Percentiles rank a stretch among this genome's conserved stretches.
phyloP scores from a whole-genome alignment of 305 asterid species.

The Fraxinus velutina region DNA sequence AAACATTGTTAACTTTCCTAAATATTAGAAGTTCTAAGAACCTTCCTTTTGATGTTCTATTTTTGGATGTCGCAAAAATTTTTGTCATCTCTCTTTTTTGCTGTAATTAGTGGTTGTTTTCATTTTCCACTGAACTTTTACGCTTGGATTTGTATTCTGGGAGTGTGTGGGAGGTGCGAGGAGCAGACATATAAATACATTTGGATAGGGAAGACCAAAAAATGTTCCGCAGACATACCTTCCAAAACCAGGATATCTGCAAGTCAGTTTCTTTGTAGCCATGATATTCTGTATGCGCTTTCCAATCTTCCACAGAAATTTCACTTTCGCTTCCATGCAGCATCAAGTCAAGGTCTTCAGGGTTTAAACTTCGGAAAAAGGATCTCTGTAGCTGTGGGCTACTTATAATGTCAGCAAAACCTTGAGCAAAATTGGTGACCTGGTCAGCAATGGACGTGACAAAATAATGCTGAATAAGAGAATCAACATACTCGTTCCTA shows the following conservation, averaged over 20 bases:
- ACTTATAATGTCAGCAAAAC: constrained; percentile 60
- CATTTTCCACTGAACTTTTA: background rate
- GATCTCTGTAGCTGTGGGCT: constrained; percentile 34
- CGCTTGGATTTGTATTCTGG: background rate
- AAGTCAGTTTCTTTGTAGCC: constrained; percentile 65
- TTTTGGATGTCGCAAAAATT: background rate
- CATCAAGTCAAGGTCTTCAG: constrained; percentile 72
- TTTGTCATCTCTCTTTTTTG: background rate
- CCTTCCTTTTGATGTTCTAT: background rate
- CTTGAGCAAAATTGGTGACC: constrained; percentile 53
- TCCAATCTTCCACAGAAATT: constrained; percentile 84
- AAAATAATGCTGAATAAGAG: constrained; percentile 61
- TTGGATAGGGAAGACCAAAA: constrained; percentile 6
- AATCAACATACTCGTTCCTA: constrained; percentile 66
- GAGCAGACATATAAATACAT: background rate
- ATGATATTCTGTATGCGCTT: constrained; percentile 66
- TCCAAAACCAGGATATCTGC: constrained; percentile 88
- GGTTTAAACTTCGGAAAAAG: constrained; percentile 63
- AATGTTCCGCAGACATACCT: constrained; percentile 39
- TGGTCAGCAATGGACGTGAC: constrained; percentile 59
- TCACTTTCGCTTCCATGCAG: constrained; percentile 68
- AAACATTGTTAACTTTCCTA: background rate
- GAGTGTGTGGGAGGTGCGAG: background rate
- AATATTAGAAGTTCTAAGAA: background rate
- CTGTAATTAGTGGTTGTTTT: background rate